phyloP scores from a whole-genome alignment of 1,284 basidiomycete genomes.

The Gomphus sp. region DNA sequence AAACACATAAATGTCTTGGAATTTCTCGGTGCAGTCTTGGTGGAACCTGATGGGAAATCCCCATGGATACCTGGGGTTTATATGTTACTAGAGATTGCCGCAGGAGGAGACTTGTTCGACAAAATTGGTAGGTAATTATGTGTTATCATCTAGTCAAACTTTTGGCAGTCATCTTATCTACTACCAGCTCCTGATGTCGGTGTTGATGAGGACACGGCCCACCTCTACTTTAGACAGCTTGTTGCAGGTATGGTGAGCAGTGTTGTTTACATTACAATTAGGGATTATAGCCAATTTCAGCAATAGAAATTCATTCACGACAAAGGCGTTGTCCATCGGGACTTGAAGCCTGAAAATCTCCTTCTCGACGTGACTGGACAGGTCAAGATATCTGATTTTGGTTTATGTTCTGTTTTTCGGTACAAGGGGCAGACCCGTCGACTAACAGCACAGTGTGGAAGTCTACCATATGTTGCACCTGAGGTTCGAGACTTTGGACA shows the following conservation, averaged over 20 bases:
- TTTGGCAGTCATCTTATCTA: not conserved
- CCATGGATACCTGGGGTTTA: constrained; percentile 75
- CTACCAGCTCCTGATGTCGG: constrained; percentile 78
- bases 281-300: not conserved
- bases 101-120: constrained; percentile 94
- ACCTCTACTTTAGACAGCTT: constrained; percentile 90
- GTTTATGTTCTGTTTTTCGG: constrained; percentile 85
- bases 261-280: constrained; percentile 1
- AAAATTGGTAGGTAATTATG: constrained; percentile 70
- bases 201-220: constrained; percentile 80
- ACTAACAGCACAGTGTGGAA: constrained; percentile 83
- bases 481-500: constrained; percentile 43
- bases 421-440: constrained; percentile 71
- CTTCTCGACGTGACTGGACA: constrained; percentile 71
- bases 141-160: not conserved
- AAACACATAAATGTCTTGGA: constrained; percentile 82
- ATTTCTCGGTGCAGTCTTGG: constrained; percentile 70
- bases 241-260: constrained; percentile 61
- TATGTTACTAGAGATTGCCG: constrained; percentile 88
- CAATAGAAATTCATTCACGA: constrained; percentile 72
- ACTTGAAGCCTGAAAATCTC: constrained; percentile 95
- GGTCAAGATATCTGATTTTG: constrained; percentile 94
- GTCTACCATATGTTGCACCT: constrained; percentile 91
- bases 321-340: constrained; percentile 91
- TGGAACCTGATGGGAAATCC: constrained; percentile 55